phyloP scores from a whole-genome alignment of 345 rosid species.

The Brassica napus region DNA sequence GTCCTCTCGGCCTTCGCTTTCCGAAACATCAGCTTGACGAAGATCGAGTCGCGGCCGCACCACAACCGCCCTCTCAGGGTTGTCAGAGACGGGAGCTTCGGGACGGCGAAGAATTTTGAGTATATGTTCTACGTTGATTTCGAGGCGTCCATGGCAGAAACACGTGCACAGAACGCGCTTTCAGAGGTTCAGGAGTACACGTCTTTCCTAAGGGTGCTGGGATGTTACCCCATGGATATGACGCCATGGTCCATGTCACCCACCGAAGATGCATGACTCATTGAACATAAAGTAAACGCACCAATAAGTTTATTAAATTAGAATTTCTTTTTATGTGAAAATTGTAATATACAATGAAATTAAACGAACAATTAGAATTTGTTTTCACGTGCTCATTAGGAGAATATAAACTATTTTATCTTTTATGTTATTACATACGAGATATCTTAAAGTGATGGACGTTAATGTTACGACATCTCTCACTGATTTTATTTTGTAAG shows the following conservation, averaged over 20 bases:
- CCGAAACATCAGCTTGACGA: not conserved
- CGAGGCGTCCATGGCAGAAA: not conserved
- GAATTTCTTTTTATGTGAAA: not conserved
- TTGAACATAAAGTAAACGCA: not conserved
- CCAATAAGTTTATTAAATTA: constrained; percentile 17
- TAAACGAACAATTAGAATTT: constrained; percentile 16
- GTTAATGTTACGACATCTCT: not conserved
- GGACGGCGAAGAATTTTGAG: not conserved
- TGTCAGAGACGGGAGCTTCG: not conserved
- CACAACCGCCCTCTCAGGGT: not conserved
- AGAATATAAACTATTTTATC: constrained; percentile 7
- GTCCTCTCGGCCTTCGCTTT: not conserved
- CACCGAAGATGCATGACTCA: constrained; percentile 37
- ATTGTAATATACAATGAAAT: constrained; percentile 4
- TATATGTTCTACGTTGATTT: not conserved
- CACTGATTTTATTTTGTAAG: not conserved
- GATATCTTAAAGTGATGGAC: not conserved
- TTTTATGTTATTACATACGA: not conserved
- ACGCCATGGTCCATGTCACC: constrained; percentile 57
- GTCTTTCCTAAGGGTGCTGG: not conserved
- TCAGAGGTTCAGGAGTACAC: not conserved
- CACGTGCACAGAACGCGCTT: not conserved
- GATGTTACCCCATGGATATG: not conserved
- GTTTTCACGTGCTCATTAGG: constrained; percentile 10
- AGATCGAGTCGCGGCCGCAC: not conserved